These are phyloP conservation scores for Antrodiella citrinella DNA, from an alignment of 768 basidiomycete genomes.

Conservation along the genomic window DNA sequence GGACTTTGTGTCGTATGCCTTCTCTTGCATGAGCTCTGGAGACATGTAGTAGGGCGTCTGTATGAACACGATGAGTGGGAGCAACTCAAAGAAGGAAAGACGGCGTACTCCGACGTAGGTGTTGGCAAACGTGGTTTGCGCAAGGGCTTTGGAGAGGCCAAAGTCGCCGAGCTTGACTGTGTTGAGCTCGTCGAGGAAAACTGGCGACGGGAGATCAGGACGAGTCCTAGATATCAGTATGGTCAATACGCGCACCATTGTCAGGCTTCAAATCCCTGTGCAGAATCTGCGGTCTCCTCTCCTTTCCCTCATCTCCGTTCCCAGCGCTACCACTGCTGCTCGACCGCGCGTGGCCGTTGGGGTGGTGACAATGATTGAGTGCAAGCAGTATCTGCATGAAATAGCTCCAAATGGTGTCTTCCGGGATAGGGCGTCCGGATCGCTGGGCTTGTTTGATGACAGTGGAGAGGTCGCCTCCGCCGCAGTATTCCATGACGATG, in stretches of 20 bases:
- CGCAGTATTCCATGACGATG: conserved; percentile 99
- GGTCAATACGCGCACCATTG: conserved; percentile 71
- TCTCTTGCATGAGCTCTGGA: conserved; percentile 95
- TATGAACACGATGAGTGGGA: not conserved
- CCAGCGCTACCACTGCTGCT: conserved; percentile 28
- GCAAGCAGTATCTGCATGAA: conserved; percentile 91
- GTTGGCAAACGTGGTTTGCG: conserved; percentile 82
- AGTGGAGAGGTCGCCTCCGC: conserved; percentile 87
- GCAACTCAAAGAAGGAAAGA: not conserved
- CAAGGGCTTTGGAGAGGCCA: conserved; percentile 88
- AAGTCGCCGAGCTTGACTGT: conserved; percentile 97
- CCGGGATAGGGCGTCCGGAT: conserved; percentile 66
- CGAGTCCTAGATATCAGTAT: not conserved
- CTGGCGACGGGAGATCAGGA: conserved; percentile 30
- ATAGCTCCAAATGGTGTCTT: conserved; percentile 94
- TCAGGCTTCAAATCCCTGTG: conserved; percentile 97
- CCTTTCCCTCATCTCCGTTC: conserved; percentile 32
- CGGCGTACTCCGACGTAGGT: conserved; percentile 91
- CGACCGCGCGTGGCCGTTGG: conserved; percentile 39
- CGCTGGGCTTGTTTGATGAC: conserved; percentile 76
- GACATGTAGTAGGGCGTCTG: conserved; percentile 99
- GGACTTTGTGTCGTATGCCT: conserved; percentile 94
- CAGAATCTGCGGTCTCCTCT: conserved; percentile 66
- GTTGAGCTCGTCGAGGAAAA: conserved; percentile 81
- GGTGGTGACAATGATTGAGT: conserved; percentile 88